phyloP scores from a whole-genome alignment of 2,329 filamentous ascomycete genomes.

The Pseudogymnoascus sp. region DNA sequence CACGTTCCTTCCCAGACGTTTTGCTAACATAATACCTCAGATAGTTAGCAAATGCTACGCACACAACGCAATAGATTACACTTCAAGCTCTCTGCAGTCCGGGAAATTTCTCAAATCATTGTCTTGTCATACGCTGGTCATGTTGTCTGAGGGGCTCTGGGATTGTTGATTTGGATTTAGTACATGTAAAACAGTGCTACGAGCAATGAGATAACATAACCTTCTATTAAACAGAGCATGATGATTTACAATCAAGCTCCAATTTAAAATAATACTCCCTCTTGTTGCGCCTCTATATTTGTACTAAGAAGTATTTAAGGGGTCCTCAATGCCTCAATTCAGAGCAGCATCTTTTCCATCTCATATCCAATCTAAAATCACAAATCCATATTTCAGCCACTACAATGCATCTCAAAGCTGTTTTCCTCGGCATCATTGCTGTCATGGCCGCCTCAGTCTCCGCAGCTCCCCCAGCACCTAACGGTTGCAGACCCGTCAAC shows the following conservation, averaged over 20 bases:
- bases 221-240: neutral
- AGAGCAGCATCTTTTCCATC: neutral
- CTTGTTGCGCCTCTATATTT: neutral
- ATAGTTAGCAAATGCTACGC: neutral
- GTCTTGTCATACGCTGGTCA: neutral
- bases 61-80: neutral
- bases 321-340: neutral
- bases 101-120: neutral
- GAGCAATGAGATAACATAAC: neutral
- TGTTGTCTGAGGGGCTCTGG: neutral
- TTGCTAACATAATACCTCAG: neutral
- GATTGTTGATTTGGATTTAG: neutral
- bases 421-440: neutral
- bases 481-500: neutral
- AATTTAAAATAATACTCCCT: neutral
- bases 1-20: too few relatives aligned
- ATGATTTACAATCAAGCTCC: neutral
- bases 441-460: neutral
- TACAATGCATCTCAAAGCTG: neutral
- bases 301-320: neutral
- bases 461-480: neutral
- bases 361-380: neutral
- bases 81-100: neutral
- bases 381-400: neutral
- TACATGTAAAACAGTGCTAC: neutral